phyloP scores from a whole-genome alignment of 2,329 filamentous ascomycete genomes.

The Phialophora expanda region DNA sequence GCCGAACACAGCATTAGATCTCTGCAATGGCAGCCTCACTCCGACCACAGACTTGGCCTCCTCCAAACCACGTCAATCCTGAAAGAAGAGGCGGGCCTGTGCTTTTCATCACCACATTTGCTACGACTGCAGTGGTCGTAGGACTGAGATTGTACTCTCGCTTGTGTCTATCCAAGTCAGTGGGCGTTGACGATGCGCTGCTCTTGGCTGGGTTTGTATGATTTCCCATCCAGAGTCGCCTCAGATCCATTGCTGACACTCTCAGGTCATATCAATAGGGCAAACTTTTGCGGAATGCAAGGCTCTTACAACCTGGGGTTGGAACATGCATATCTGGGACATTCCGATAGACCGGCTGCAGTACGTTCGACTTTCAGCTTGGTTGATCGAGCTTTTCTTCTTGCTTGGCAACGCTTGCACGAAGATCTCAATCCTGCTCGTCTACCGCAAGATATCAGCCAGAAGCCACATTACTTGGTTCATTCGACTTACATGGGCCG shows the following conservation, averaged over 20 bases:
- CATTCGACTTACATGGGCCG: conserved; percentile 27
- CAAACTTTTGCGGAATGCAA: conserved; percentile 28
- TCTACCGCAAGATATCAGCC: conserved; percentile 30
- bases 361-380: conserved; percentile 26
- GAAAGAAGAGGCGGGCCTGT: conserved; percentile 19
- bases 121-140: conserved; percentile 20
- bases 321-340: conserved; percentile 33
- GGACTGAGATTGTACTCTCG: conserved; percentile 28
- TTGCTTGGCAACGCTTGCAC: conserved; percentile 27
- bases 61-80: conserved; percentile 27
- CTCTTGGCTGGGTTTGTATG: conserved; percentile 28
- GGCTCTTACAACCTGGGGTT: conserved; percentile 28
- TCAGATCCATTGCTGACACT: not conserved
- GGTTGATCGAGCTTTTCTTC: conserved; percentile 33
- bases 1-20: not conserved
- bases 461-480: conserved; percentile 29
- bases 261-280: conserved; percentile 29
- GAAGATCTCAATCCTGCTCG: conserved; percentile 30
- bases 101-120: conserved; percentile 24
- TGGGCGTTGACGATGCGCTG: conserved; percentile 30
- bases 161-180: conserved; percentile 11
- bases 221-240: not conserved
- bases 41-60: conserved; percentile 23
- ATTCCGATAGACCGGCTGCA: conserved; percentile 17
- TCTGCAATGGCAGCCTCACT: conserved; percentile 3